A percentile compares a stretch with the other conserved stretches of the same genome.
phyloP scores from a whole-genome alignment of 2,329 filamentous ascomycete species.

The Metarhizium album region DNA sequence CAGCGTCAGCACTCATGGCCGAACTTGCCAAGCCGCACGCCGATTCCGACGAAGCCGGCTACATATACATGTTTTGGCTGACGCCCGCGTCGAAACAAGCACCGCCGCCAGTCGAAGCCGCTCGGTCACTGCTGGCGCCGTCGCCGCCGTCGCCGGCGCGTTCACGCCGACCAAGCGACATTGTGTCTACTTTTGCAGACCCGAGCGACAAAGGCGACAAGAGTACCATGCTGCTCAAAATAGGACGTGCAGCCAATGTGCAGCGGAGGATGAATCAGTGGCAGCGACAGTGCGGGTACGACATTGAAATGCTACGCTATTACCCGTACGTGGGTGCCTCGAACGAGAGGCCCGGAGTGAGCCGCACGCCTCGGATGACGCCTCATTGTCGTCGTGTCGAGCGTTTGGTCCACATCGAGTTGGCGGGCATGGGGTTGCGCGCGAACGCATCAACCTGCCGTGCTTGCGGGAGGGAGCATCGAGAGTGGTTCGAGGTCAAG shows the following conservation, averaged over 20 bases:
- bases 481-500: constrained; percentile 91
- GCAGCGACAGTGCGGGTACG: constrained; percentile 85
- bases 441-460: constrained; percentile 50
- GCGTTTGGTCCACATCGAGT: constrained; percentile 79
- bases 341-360: constrained; percentile 15
- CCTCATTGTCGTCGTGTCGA: constrained; percentile 83
- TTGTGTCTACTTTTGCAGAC: constrained; percentile 39
- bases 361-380: constrained; percentile 51
- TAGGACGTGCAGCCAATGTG: constrained; percentile 66
- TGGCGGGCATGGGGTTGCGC: constrained; percentile 51
- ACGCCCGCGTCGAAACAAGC: constrained; percentile 50
- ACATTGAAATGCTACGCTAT: constrained; percentile 77
- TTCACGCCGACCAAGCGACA: constrained; percentile 42
- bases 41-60: constrained; percentile 70
- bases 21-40: constrained; percentile 61
- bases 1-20: constrained; percentile 57
- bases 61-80: constrained; percentile 99
- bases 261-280: constrained; percentile 87
- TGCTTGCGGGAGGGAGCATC: constrained; percentile 73
- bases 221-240: constrained; percentile 59
- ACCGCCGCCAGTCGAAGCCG: constrained; percentile 45
- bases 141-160: constrained; percentile 27
- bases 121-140: constrained; percentile 47
- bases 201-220: constrained; percentile 17
- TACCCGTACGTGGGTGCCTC: constrained; percentile 66